Evolutionary conservation across 1,284 basidiomycete genomes (phyloP).

Genomic region (Leccinum subrobustum): DNA sequence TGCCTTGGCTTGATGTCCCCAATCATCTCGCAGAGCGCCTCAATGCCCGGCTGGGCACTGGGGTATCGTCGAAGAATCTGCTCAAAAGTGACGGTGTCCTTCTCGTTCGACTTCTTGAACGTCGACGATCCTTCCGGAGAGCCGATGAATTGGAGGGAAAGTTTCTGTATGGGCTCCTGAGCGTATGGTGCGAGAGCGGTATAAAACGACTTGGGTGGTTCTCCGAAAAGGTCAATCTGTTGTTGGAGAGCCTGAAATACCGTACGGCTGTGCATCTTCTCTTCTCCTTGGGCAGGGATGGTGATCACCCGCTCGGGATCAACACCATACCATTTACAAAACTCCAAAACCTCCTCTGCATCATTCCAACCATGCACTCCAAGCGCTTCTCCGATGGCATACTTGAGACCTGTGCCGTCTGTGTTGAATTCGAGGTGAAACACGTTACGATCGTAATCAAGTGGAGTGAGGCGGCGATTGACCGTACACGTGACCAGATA

Average conservation of each 20-base stretch:
- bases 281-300: conserved; percentile 67
- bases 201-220: conserved; percentile 96
- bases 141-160: conserved; percentile 90
- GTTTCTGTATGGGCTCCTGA: conserved; percentile 68
- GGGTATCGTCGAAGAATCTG: conserved; percentile 83
- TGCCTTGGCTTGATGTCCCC: conserved; percentile 97
- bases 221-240: conserved; percentile 95
- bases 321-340: conserved; percentile 91
- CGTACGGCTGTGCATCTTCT: conserved; percentile 82
- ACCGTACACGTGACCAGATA: conserved; percentile 93
- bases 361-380: conserved; percentile 99
- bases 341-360: conserved; percentile 81
- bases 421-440: conserved; percentile 99
- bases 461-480: conserved; percentile 92
- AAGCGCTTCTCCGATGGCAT: conserved; percentile 95
- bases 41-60: conserved; percentile 79
- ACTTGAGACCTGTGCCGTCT: conserved; percentile 89
- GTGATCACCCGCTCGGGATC: conserved; percentile 82
- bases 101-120: conserved; percentile 95
- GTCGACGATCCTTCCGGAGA: conserved; percentile 88
- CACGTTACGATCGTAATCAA: conserved; percentile 96
- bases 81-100: conserved; percentile 93
- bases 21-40: conserved; percentile 83
- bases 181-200: conserved; percentile 83
- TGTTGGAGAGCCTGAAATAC: conserved; percentile 95